phyloP scores from a whole-genome alignment of 2,329 filamentous ascomycete genomes.

The Periconia sp. region DNA sequence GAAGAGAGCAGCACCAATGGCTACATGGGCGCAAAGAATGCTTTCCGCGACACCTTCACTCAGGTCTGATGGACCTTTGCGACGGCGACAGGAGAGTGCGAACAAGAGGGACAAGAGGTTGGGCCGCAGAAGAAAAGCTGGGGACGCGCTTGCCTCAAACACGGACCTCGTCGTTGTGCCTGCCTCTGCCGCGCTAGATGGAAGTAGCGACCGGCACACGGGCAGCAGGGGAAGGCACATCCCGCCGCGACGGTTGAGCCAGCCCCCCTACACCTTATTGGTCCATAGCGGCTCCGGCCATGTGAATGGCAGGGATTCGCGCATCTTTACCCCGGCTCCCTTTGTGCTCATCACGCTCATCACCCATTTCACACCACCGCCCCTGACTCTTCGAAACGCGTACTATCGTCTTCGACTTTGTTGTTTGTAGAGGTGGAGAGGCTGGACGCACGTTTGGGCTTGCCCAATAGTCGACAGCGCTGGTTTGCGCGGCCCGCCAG shows the following conservation, averaged over 20 bases:
- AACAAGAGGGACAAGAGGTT: background rate
- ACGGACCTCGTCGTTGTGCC: background rate
- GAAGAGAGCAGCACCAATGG: slow-evolving; percentile 9
- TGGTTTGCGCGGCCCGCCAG: too few species aligned
- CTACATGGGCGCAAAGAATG: slow-evolving; percentile 2
- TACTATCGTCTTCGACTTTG: too few species aligned
- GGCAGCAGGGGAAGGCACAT: too few species aligned
- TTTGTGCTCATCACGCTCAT: slow-evolving; percentile 11
- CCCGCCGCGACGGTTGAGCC: slow-evolving; percentile 2
- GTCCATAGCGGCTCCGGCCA: slow-evolving; percentile 2
- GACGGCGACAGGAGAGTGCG: background rate
- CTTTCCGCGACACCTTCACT: background rate
- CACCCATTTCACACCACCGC: background rate
- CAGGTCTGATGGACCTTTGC: background rate
- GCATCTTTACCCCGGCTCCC: slow-evolving; percentile 15
- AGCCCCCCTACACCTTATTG: background rate
- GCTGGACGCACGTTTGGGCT: background rate
- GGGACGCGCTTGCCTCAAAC: background rate
- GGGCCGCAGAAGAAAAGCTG: background rate
- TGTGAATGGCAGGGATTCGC: slow-evolving; percentile 18
- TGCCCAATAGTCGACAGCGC: too few species aligned
- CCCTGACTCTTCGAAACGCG: too few species aligned
- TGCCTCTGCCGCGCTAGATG: too few species aligned
- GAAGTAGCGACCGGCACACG: slow-evolving; percentile 6
- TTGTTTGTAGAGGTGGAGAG: background rate